Evolutionary conservation across 306 rosid genomes (phyloP).

Genomic region (Chamaecrista fasciculata): DNA sequence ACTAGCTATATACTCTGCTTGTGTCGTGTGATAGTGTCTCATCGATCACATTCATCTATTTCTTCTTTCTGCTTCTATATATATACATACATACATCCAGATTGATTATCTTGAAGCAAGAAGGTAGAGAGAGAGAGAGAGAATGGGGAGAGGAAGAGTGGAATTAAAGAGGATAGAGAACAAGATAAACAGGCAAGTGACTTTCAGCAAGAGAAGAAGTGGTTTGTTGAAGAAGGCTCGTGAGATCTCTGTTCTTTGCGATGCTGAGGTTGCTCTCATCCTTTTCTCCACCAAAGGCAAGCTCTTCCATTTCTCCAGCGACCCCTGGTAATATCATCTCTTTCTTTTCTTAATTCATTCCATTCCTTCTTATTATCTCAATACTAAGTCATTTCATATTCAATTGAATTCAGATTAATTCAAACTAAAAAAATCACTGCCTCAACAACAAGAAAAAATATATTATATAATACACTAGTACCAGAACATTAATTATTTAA

Average conservation of each 20-base stretch:
- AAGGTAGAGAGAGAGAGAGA: not conserved
- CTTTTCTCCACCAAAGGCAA: slow-evolving; percentile 85
- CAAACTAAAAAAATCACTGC: too few species aligned
- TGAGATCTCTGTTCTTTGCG: slow-evolving; percentile 88
- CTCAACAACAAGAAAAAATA: too few species aligned
- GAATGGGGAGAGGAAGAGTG: slow-evolving; percentile 84
- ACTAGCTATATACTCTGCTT: too few species aligned
- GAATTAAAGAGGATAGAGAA: slow-evolving; percentile 88
- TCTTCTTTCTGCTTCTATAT: too few species aligned
- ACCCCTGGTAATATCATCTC: slow-evolving; percentile 53
- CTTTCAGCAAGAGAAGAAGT: slow-evolving; percentile 76
- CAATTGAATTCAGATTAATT: not conserved
- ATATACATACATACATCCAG: not conserved
- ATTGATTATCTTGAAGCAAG: not conserved
- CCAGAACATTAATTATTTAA: too few species aligned
- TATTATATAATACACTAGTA: too few species aligned
- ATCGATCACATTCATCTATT: too few species aligned
- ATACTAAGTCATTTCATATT: not conserved
- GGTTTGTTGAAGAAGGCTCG: slow-evolving; percentile 80
- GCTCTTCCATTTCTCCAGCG: slow-evolving; percentile 64
- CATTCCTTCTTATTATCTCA: not conserved
- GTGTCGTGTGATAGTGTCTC: too few species aligned
- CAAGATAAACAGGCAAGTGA: slow-evolving; percentile 83
- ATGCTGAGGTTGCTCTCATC: slow-evolving; percentile 82
- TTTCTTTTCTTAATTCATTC: not conserved